Percentiles rank a stretch among this genome's conserved stretches.
Evolutionary conservation across 2,329 filamentous ascomycete genomes (phyloP).

Genomic region (Monilinia aucupariae): DNA sequence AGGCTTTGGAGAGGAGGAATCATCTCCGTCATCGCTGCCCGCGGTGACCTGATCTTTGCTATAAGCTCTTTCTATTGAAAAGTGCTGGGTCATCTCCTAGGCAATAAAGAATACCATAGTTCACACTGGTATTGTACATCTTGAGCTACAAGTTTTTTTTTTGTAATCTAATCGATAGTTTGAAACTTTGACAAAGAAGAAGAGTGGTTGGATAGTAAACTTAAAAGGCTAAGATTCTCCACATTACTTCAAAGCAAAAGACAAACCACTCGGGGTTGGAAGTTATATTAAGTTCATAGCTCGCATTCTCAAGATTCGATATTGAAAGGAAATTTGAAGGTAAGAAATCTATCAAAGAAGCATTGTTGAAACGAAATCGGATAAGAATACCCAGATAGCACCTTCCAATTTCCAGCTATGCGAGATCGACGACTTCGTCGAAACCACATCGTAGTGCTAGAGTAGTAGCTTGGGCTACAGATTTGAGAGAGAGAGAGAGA

Average conservation of each 20-base stretch:
- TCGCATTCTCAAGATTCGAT: background rate
- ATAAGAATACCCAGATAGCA: background rate
- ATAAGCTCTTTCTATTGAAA: too few relatives aligned
- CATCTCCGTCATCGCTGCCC: too few relatives aligned
- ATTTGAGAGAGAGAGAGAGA: background rate
- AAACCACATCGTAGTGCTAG: background rate
- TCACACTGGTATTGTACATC: too few relatives aligned
- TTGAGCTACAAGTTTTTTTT: too few relatives aligned
- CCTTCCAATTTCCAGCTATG: background rate
- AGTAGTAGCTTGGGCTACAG: background rate
- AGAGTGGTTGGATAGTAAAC: background rate
- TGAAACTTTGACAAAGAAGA: too few relatives aligned
- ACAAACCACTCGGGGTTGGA: background rate
- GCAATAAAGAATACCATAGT: too few relatives aligned
- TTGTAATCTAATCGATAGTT: too few relatives aligned
- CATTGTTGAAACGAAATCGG: too few relatives aligned
- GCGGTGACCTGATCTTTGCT: too few relatives aligned
- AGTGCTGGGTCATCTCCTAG: too few relatives aligned
- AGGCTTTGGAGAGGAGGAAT: too few relatives aligned
- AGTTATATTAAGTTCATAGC: background rate
- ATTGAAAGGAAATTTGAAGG: background rate
- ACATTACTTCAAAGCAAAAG: background rate
- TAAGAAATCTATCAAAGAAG: background rate
- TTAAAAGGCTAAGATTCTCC: background rate
- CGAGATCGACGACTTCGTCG: background rate